Conservation (phyloP, 2,329 filamentous ascomycete species). For the Chaetomium globosum region DNA sequence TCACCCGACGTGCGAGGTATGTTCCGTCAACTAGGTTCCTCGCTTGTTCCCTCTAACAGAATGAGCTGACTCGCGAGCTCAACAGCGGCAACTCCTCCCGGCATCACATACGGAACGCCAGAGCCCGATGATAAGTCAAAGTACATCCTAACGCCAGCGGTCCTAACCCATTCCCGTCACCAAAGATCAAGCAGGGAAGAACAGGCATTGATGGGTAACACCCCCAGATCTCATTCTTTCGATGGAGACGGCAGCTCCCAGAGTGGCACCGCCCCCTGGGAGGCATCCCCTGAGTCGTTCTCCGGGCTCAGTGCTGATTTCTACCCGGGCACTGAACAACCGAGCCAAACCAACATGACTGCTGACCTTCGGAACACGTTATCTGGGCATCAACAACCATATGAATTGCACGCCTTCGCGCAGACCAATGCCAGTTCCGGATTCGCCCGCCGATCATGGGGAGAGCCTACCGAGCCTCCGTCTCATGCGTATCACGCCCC, state of each 20-base stretch:
- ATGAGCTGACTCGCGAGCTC: background rate
- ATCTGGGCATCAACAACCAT: background rate
- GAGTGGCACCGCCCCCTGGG: background rate
- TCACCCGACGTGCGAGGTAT: background rate
- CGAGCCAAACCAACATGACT: background rate
- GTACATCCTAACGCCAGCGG: background rate
- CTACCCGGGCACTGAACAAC: background rate
- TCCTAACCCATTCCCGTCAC: background rate
- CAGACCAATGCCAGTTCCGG: background rate
- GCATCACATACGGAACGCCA: slow-evolving; percentile 27
- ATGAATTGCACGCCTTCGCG: background rate
- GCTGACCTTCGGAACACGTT: background rate
- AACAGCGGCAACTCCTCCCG: slow-evolving; percentile 12
- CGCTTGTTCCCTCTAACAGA: too few species aligned
- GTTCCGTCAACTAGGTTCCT: too few species aligned
- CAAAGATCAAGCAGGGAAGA: background rate
- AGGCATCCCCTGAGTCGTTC: background rate
- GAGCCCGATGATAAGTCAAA: slow-evolving; percentile 18
- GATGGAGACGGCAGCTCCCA: slow-evolving; percentile 1
- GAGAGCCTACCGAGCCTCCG: background rate
- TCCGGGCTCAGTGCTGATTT: background rate
- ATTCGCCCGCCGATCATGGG: background rate
- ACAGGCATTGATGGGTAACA: background rate
- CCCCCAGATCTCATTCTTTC: background rate
- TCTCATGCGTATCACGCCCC: background rate